phyloP scores from a whole-genome alignment of 139 green algal species.

The Pleodorina starrii region DNA sequence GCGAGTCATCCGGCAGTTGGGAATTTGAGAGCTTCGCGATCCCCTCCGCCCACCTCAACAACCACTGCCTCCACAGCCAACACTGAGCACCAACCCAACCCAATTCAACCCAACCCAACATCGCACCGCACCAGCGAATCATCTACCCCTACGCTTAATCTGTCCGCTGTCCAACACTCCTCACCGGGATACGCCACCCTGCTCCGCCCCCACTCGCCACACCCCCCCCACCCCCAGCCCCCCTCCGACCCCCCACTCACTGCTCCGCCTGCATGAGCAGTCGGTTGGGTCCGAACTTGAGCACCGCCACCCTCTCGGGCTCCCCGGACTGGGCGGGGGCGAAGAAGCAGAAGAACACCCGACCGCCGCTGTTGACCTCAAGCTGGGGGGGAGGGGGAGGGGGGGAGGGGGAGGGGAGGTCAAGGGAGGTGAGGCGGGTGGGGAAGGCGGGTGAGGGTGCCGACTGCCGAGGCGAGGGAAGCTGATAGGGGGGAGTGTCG shows the following conservation, averaged over 20 bases:
- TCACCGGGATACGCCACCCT: too few relatives aligned
- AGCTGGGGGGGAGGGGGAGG: conserved; percentile 53
- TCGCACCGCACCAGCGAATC: too few relatives aligned
- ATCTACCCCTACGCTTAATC: too few relatives aligned
- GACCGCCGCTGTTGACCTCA: conserved; percentile 85
- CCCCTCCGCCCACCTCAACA: too few relatives aligned
- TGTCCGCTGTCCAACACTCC: too few relatives aligned
- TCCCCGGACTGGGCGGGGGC: background rate
- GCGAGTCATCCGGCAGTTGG: too few relatives aligned
- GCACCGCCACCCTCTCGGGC: conserved; percentile 66
- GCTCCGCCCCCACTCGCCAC: too few relatives aligned
- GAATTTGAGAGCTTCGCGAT: too few relatives aligned
- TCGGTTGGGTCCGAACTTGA: conserved; percentile 80
- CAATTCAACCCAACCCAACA: too few relatives aligned
- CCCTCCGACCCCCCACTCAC: background rate
- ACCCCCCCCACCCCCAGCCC: too few relatives aligned
- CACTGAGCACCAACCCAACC: too few relatives aligned
- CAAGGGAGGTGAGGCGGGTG: background rate
- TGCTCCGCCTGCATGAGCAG: conserved; percentile 64
- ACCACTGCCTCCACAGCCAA: too few relatives aligned
- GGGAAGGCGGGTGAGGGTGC: background rate
- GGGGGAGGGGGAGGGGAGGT: background rate
- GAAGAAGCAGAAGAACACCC: conserved; percentile 87
- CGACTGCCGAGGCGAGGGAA: background rate
- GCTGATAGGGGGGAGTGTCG: background rate